Evolutionary conservation across 2,329 filamentous ascomycete species (phyloP), one percentile per base, ranked within the genome.

Genomic region (Tolypocladium ophioglossoides): DNA sequence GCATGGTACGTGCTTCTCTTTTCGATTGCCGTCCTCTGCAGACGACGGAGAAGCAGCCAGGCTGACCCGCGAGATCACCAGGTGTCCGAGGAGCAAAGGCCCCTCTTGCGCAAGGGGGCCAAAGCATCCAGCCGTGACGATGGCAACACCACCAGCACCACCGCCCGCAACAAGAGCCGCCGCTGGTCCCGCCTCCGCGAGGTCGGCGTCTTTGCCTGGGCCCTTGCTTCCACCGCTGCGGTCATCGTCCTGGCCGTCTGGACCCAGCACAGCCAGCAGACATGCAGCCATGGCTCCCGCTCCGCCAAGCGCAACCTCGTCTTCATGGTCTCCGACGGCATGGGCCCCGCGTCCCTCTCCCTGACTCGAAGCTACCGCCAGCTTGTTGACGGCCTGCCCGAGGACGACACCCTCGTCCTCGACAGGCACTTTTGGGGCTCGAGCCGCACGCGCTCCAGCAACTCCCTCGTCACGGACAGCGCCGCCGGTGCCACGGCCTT

Each of bases 321-420:
- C 63, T 97, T 99, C 76, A 99, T 99, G 94, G 92, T 99, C 39
- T 96, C 90, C 0, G 94, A 99, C 69, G 94, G 94, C 65, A 99
- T 99, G 94, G 94, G 94, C 0, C 94, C 94, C 9, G 89, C 94
- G 10, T 92, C 89, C 62, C 78, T 99, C 53, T 87, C 87, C 30
- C 72, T 99, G 67, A 96, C 94, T 8, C 81, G 94, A 54, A 88
- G 85, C 66, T 99, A 87, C 74, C 84, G 88, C 61, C 94, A 99
- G 70, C 81, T 86, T 61, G 78, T 85, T 53, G 79, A 88, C 40
- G 82, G 79, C 6, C 77, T 95, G n/a, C 85, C 89, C 1, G 80
- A 80, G 60, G 80, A 85, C 63, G 84, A 96, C 63, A 84, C 85
- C 20, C 78, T 99, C 51, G 79, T 84, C 2, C 79, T 99, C 51